Base-by-base conservation (phyloP, 768 basidiomycete species). In the Tylopilus sp. region DNA sequence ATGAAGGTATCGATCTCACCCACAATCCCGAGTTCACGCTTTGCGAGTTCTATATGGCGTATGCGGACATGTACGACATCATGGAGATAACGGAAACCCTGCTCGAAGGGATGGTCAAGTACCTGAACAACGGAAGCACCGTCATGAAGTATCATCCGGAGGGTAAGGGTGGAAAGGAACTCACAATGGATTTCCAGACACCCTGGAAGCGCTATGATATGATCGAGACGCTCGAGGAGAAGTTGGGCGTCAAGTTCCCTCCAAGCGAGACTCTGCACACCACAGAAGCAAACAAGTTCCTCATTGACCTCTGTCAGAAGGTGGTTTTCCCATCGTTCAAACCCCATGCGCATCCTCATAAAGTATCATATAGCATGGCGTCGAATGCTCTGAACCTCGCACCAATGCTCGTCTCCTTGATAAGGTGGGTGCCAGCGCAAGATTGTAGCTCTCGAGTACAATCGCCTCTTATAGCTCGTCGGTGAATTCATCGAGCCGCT, bases 11-110 rank as follows among this genome's bases (percentile, higher is more conserved):
- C 66, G 97, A 99, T 74, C 76, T 99, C 59, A 99, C 97, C 17
- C 97, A 99, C 72, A 99, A 99, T 73, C 97, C 97, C 60, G 97
- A 99, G 71, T 98, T 98, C 76, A 91, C 92, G 6, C 96, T 98
- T 74, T 98, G 96, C 80, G 96, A 99, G 76, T 98, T 99, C 74
- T 99, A 98, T 68, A 98, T 99, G 96, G 96, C 97, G 28, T 98
- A 98, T 63, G 97, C 97, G 53, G 97, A 98, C 71, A 95, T 96
- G 94, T 88, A 92, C 75, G 97, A 98, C 67, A 53, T 98, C 53
- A 98, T 99, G 96, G 97, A 98, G 37, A 79, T 98, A 52, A 99
- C 97, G 16, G 97, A 99, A 72, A 73, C 75, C 38, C 78, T 99
- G 76, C 68, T 98, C 17, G 90, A 94, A 65, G 92, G 94, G 9